Evolutionary conservation across 1,284 basidiomycete species (phyloP), one percentile per base, ranked within the genome.

Genomic region (Wallemia hederae): DNA sequence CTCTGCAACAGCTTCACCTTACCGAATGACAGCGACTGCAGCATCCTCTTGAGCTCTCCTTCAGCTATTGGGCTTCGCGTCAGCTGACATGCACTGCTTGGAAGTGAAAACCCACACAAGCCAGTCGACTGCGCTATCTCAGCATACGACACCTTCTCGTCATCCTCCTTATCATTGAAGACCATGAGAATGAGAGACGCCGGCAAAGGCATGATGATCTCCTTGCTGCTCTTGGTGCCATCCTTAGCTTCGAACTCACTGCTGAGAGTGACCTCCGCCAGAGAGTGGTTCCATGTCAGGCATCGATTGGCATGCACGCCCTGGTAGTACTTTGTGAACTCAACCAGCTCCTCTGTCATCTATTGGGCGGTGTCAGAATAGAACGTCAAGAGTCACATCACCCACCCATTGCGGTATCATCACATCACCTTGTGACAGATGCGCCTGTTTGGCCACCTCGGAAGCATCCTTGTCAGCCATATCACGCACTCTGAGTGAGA

Each of bases 111-210:
- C 49, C 24, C 24, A 31, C 56, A 29, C 26, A 29, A 58, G 24
- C 29, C 56, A 24, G 49, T 60, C 5, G 14, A 17, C 26, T 28
- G n/a, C 22, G 7, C 15, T 39, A 29, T 24, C 28, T 31, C 59
- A 34, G 22, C 25, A 57, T 59, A 63, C 31, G 67, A 68, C 62
- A 69, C 67, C 59, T 65, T 64, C 64, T 26, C 56, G 7, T 15
- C 25, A 3, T 26, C 56, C 7, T 58, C 25, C 24, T 26, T 58
- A 7, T 28, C 25, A 28, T 26, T 28, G 56, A 58, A 58, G 14
- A 58, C 25, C 25, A 58, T 28, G 7, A 58, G 24, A 24, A 58
- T 58, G 15, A 58, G 56, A 14, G 56, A 26, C 11, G 56, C 56
- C 14, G 56, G 56, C 24, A 58, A 24, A 9, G 56, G 56, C 56